Percentiles rank a stretch among this genome's conserved stretches.
These are phyloP conservation scores for Aspergillus quadrilineatus DNA, from an alignment of 2,329 filamentous ascomycete species.

Conservation along the genomic window DNA sequence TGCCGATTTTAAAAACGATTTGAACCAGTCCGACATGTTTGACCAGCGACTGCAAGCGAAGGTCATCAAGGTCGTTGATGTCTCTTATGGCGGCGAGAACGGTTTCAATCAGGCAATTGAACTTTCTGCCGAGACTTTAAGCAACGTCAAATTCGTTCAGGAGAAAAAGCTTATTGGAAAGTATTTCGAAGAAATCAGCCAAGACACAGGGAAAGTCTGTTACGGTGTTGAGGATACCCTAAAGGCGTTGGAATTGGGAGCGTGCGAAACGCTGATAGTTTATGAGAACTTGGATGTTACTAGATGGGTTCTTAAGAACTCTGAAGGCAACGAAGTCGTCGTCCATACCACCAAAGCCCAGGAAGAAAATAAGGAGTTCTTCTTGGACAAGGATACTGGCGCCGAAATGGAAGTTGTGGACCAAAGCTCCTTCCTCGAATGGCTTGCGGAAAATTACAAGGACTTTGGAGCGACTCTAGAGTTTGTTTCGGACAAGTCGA, in stretches of 20 bases:
- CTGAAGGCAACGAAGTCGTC: constrained; percentile 68
- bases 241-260: constrained; percentile 93
- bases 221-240: constrained; percentile 98
- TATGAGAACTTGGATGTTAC: constrained; percentile 97
- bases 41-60: constrained; percentile 87
- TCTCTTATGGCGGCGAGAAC: constrained; percentile 98
- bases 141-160: constrained; percentile 99
- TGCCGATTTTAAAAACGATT: constrained; percentile 98
- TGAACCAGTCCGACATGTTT: constrained; percentile 97
- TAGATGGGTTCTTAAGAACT: constrained; percentile 84
- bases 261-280: constrained; percentile 90
- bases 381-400: constrained; percentile 93
- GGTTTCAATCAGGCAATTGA: constrained; percentile 99
- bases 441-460: constrained; percentile 98
- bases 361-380: constrained; percentile 76
- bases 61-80: constrained; percentile 99
- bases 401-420: constrained; percentile 95
- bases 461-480: constrained; percentile 94
- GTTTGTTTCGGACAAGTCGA: constrained; percentile 96
- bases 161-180: constrained; percentile 99
- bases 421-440: constrained; percentile 94
- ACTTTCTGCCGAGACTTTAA: constrained; percentile 86
- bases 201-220: constrained; percentile 94
- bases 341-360: constrained; percentile 86
- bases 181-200: constrained; percentile 98